Base-by-base conservation (phyloP, 352 stramenopile genomes). In the Plasmopara halstedii region DNA sequence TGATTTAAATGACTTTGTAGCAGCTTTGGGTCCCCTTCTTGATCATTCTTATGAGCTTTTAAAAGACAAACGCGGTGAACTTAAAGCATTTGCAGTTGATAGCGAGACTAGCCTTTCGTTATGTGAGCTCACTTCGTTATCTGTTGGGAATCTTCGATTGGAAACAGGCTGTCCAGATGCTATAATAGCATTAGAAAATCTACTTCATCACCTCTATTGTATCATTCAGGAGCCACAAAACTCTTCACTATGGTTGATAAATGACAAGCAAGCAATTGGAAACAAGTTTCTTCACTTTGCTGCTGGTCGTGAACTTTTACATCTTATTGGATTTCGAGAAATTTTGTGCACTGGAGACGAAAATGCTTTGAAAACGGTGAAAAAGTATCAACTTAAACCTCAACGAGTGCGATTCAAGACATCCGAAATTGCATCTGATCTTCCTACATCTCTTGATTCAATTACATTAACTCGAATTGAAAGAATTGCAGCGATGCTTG, bases 1-100 rank as follows among this genome's bases (percentile, higher is more conserved):
- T 1, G 73, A 85, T 23, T 55, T 83, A 11, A 25, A 45, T 0
- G 76, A 85, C 34, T 83, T 85, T 46, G 68, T 85, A 2, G 65
- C 70, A 10, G 59, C 76, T 2, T 26, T 88, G 0, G 69, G 73
- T 0, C 73, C 73, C 5, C 8, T 72, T 0, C 18, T 88, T 8
- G 73, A 88, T 21, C 70, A 85, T 42, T 34, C 58, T 0, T 84
- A 72, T 31, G 72, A 83, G 23, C 26, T 66, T 29, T 10, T 10
- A 39, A 41, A 15, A 9, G 20, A 27, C 4, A 52, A 44, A 48
- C 41, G 18, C 22, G 50, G 31, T 5, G 36, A 57, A 11, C 6
- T 17, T n/a, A n/a, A n/a, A 17, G 17, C 22, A 10, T 25, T 33
- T 20, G 15, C 33, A 17, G 23, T 42, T 0, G 20, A 25, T 0